Evolutionary conservation across 2,329 filamentous ascomycete species (phyloP), one percentile per base, ranked within the genome.

Genomic region (Dendrostoma leiphaemia): DNA sequence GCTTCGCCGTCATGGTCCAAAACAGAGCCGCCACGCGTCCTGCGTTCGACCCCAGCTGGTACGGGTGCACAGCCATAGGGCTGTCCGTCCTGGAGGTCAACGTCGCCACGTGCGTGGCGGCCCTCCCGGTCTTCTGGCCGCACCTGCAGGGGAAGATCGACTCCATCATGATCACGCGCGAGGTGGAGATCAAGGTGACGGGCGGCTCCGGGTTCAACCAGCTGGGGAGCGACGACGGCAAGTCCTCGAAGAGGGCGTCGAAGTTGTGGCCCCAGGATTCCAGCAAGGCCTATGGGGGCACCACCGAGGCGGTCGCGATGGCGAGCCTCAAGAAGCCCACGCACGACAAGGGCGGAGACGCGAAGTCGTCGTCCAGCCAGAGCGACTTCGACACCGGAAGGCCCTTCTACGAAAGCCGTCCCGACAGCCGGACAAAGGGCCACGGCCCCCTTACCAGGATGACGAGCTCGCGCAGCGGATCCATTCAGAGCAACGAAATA

Each of bases 121-220:
- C 62, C 13, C 57, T 66, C 3, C 65, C 65, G 26, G 59, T 66
- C 23, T 67, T 66, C 58, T 67, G 65, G 65, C 65, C 65, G 3
- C 60, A 64, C 7, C 40, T 66, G n/a, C 53, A 56, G 19, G 48
- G 55, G 17, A 55, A 60, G 13, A 41, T 66, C 23, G 61, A 60
- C 35, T 59, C 53, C 15, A 65, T 67, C 13, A 60, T 64, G 38
- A 61, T 67, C 31, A 65, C 61, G 17, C 59, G 52, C 32, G 63
- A 65, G 56, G 58, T 64, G 40, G 59, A 57, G 44, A 58, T 65
- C 32, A 59, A 54, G 43, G 45, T 60, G 29, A 56, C 49, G 6
- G 38, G 44, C 19, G 9, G 17, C 21, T 41, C 38, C 12, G 44
- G 44, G 5, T 46, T 46, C 19, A 32, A 23, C 29, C 17, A 46